phyloP scores from a whole-genome alignment of 441 rosid species.

The Pelargonium cotyledonis region DNA sequence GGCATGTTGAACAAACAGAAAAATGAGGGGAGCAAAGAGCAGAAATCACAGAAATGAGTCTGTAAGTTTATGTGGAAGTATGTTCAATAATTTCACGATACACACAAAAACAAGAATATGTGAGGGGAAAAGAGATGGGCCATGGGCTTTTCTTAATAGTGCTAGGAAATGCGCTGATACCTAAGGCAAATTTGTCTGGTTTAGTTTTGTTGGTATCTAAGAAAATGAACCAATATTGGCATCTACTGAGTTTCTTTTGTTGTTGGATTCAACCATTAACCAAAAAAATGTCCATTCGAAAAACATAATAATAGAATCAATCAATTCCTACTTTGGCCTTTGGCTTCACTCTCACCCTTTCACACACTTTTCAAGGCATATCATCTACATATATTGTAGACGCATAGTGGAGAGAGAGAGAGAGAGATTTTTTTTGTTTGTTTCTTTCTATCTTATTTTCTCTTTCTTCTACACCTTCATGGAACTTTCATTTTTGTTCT shows the following conservation, averaged over 20 bases:
- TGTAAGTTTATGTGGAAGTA: too few relatives aligned
- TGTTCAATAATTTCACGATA: too few relatives aligned
- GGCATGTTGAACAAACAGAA: too few relatives aligned
- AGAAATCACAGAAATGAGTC: too few relatives aligned
- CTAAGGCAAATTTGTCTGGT: neutral
- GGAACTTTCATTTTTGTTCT: too few relatives aligned
- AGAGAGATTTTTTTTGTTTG: neutral
- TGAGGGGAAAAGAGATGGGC: neutral
- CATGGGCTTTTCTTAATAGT: neutral
- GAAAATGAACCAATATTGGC: conserved; percentile 2
- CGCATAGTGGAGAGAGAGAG: neutral
- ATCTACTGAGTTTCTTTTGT: neutral
- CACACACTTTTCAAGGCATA: neutral
- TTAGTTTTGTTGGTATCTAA: neutral
- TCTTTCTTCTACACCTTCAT: too few relatives aligned
- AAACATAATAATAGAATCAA: neutral
- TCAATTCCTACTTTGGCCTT: neutral
- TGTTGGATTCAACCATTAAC: too few relatives aligned
- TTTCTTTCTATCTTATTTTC: neutral
- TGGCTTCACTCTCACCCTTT: conserved; percentile 1
- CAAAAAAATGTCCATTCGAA: neutral
- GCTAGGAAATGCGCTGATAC: too few relatives aligned
- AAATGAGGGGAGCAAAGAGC: too few relatives aligned
- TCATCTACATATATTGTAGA: too few relatives aligned
- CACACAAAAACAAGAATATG: neutral